phyloP scores from a whole-genome alignment of 2,329 filamentous ascomycete species.

The Ilyonectria mors-panacis region DNA sequence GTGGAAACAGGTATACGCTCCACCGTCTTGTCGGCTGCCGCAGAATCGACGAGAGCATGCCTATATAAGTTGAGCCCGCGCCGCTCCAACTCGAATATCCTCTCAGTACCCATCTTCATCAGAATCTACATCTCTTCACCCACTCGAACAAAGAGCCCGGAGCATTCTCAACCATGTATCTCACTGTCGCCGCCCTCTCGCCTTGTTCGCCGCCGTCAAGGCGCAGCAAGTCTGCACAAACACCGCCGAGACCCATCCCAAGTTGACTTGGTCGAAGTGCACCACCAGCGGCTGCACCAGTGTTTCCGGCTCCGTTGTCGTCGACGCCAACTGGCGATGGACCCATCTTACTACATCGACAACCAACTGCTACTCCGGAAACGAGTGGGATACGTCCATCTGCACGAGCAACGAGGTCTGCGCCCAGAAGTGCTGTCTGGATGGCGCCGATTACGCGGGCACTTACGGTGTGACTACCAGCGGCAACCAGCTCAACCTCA shows the following conservation, averaged over 20 bases:
- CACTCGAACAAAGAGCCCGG: constrained; percentile 29
- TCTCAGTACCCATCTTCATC: constrained; percentile 7
- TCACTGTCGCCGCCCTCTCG: constrained; percentile 48
- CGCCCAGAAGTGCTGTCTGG: constrained; percentile 65
- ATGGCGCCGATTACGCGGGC: constrained; percentile 66
- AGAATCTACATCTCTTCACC: constrained; percentile 4
- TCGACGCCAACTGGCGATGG: constrained; percentile 76
- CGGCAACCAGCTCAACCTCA: constrained; percentile 66
- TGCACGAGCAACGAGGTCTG: constrained; percentile 60
- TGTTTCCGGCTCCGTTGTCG: constrained; percentile 65
- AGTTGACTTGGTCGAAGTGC: constrained; percentile 69
- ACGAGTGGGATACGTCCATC: constrained; percentile 60
- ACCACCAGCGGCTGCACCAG: constrained; percentile 65
- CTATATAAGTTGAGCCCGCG: constrained; percentile 27
- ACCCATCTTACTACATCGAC: constrained; percentile 62
- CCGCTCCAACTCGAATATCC: not conserved
- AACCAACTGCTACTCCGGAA: constrained; percentile 72
- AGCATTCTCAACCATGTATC: constrained; percentile 47
- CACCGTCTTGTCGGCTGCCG: not conserved
- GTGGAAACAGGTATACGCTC: not conserved
- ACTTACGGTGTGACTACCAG: constrained; percentile 70
- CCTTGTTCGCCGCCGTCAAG: constrained; percentile 45
- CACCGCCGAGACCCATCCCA: constrained; percentile 66
- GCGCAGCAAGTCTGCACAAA: constrained; percentile 68
- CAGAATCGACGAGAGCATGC: not conserved